phyloP scores from a whole-genome alignment of 106 monocot genomes.

The Dendrobium huoshanense region DNA sequence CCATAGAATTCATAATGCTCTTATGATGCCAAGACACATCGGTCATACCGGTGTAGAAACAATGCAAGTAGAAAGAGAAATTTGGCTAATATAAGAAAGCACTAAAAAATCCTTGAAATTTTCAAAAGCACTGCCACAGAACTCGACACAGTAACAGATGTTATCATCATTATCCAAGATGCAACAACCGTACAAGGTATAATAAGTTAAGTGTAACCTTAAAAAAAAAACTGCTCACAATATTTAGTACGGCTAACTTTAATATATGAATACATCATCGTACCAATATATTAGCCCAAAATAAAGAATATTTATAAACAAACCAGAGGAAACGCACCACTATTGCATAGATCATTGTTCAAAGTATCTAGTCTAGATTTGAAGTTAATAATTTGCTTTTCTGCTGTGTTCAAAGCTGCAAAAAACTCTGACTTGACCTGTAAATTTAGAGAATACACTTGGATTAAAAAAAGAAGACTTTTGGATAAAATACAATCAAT shows the following conservation, averaged over 20 bases:
- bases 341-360: conserved; percentile 28
- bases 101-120: neutral
- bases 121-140: neutral
- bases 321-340: conserved; percentile 20
- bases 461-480: neutral
- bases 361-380: conserved; percentile 30
- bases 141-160: neutral
- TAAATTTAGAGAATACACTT: neutral
- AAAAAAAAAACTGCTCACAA: neutral
- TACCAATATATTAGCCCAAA: neutral
- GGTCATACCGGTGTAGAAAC: neutral
- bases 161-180: neutral
- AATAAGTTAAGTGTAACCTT: neutral
- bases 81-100: conserved; percentile 2
- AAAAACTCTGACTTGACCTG: conserved; percentile 77
- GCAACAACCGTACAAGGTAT: neutral
- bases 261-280: neutral
- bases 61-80: neutral
- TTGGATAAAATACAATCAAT: neutral
- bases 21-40: neutral
- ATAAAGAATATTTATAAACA: neutral
- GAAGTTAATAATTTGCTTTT: conserved; percentile 48
- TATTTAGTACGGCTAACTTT: neutral
- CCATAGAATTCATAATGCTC: neutral
- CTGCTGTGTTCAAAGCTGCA: conserved; percentile 42